These are phyloP conservation scores for Alternaria gaisen DNA, from an alignment of 2,329 filamentous ascomycete species.

Conservation along the genomic window DNA sequence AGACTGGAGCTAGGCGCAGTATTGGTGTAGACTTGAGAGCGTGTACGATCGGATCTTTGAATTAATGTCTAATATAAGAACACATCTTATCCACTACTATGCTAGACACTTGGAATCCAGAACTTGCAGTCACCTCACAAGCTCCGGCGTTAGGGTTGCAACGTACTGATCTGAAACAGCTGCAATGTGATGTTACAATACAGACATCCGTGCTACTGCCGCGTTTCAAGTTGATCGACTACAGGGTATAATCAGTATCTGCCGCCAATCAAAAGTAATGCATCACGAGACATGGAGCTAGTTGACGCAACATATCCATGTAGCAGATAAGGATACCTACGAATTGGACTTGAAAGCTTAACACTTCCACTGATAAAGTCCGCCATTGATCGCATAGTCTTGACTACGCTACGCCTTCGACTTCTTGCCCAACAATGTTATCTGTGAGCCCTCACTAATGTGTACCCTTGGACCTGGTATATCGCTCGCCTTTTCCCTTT, in stretches of 20 bases:
- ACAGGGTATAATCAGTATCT: background rate
- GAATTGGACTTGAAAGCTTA: background rate
- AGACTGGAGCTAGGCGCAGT: background rate
- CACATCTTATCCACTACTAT: background rate
- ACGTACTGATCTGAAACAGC: background rate
- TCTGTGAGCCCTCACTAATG: conserved; percentile 29
- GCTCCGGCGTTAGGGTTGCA: background rate
- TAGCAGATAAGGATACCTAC: too few relatives aligned
- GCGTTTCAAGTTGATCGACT: too few relatives aligned
- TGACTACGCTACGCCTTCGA: background rate
- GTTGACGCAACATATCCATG: background rate
- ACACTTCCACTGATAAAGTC: background rate
- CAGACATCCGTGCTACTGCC: background rate
- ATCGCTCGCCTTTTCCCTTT: conserved; percentile 19
- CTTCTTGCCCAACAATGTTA: conserved; percentile 30
- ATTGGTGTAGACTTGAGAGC: background rate
- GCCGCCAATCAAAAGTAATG: background rate
- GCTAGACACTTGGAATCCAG: background rate
- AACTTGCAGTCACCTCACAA: background rate
- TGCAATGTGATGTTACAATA: background rate
- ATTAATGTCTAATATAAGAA: background rate
- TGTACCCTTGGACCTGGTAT: conserved; percentile 32
- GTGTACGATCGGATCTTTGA: too few relatives aligned
- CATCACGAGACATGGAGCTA: background rate
- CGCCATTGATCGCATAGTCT: background rate